Evolutionary conservation across 805 yeast species (phyloP), one percentile per base, ranked within the genome.

Genomic region (Candida vartiovaarae): DNA sequence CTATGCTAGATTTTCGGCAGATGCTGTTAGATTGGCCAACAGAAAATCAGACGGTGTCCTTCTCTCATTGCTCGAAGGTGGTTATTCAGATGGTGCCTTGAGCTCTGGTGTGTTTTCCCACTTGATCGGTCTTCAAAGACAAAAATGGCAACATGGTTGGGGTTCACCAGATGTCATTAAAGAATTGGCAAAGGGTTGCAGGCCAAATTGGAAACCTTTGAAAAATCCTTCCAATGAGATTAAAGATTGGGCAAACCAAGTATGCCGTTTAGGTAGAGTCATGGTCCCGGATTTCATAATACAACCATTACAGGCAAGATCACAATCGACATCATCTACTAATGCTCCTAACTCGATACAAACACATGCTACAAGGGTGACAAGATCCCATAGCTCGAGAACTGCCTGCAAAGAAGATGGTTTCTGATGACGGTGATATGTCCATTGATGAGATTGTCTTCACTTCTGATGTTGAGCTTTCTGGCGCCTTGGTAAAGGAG

Each of bases 11-110:
- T 85, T 86, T 56, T 81, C 95, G 5, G 70, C 71, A 32, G 95
- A 86, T 60, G 80, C 84, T 1, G 77, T 80, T n/a, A 74, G 72
- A 43, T 62, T 86, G 38, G 85, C 93, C 4, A 74, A 81, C 45
- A 68, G 74, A 39, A 83, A 75, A 53, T 65, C 82, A 5, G 62
- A 71, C 8, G 84, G 90, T 8, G 76, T 76, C 46, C 66, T 85
- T 0, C 51, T 86, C 0, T 84, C 95, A 1, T 61, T 86, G 24
- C 63, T 86, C 50, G 95, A 86, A 64, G 95, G 95, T 26, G 95
- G 95, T 1, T 86, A 86, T 58, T 82, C 93, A 1, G 89, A 85
- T 54, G 83, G 84, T 4, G 95, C 95, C 0, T 68, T 86, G 15
- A 63, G 81, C 1, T 82, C 93, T 1, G 95, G 95, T 9, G 79